Percentiles rank a stretch among this genome's conserved stretches.
phyloP scores from a whole-genome alignment of 2,329 filamentous ascomycete genomes.

The Neurospora sp. region DNA sequence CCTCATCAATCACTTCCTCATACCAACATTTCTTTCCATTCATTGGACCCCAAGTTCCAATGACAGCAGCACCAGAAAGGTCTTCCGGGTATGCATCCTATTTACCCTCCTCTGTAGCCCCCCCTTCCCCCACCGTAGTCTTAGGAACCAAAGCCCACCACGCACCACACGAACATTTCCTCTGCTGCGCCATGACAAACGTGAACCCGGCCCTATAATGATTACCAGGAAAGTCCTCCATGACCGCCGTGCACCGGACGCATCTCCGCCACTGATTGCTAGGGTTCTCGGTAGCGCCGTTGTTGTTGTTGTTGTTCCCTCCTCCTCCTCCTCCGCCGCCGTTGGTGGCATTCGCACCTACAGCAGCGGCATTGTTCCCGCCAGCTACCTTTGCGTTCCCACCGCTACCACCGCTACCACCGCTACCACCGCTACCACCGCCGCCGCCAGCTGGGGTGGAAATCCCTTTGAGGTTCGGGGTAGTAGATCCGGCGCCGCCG shows the following conservation, averaged over 20 bases:
- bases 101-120: neutral
- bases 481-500: neutral
- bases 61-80: neutral
- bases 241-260: slow-evolving; percentile 53
- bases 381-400: neutral
- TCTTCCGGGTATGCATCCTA: neutral
- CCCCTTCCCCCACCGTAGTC: slow-evolving; percentile 1
- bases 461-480: slow-evolving; percentile 14
- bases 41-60: neutral
- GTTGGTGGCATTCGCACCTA: neutral
- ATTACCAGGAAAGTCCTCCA: slow-evolving; percentile 42
- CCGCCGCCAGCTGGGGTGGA: neutral
- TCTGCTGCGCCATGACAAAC: slow-evolving; percentile 45
- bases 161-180: slow-evolving; percentile 45
- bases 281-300: neutral
- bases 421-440: neutral
- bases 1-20: neutral
- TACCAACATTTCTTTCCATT: neutral
- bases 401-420: neutral
- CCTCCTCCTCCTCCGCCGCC: neutral
- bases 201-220: slow-evolving; percentile 36
- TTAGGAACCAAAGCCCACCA: slow-evolving; percentile 36
- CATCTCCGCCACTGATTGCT: slow-evolving; percentile 34
- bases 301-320: neutral
- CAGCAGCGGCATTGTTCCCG: neutral